Evolutionary conservation across 768 basidiomycete genomes (phyloP).

Genomic region (Candolleomyces eurysporus): DNA sequence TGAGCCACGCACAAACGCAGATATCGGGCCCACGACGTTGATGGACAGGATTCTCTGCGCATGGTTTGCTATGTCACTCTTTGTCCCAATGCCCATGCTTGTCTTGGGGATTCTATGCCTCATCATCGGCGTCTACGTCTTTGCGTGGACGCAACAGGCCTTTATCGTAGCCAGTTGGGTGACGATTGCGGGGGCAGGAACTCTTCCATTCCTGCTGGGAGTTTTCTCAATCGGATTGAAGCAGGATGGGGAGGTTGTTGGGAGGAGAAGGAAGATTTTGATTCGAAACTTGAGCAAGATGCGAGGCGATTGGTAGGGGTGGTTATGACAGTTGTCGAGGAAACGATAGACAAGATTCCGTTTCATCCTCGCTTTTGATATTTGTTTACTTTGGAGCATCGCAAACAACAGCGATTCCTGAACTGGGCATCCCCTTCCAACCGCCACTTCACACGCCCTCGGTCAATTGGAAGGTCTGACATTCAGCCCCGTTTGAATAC

Average conservation of each 20-base stretch:
- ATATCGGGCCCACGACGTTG: not conserved
- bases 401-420: no score
- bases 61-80: conserved; percentile 8
- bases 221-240: conserved; percentile 5
- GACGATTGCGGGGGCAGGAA: conserved; percentile 1
- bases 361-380: no score
- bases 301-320: conserved; percentile 11
- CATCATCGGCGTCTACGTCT: conserved; percentile 4
- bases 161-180: conserved; percentile 4
- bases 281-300: conserved; percentile 11
- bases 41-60: not conserved
- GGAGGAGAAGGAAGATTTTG: not conserved
- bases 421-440: no score
- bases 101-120: conserved; percentile 10
- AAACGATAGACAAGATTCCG: no score
- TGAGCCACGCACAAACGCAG: not conserved
- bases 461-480: no score
- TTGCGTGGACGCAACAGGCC: conserved; percentile 11
- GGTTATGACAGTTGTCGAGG: no score
- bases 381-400: no score
- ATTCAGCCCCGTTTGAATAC: no score
- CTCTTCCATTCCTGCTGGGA: conserved; percentile 4
- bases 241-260: no score
- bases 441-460: no score
- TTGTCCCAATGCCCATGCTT: conserved; percentile 11